phyloP scores from a whole-genome alignment of 495 filamentous ascomycete species.

The Sporormia fimetaria region DNA sequence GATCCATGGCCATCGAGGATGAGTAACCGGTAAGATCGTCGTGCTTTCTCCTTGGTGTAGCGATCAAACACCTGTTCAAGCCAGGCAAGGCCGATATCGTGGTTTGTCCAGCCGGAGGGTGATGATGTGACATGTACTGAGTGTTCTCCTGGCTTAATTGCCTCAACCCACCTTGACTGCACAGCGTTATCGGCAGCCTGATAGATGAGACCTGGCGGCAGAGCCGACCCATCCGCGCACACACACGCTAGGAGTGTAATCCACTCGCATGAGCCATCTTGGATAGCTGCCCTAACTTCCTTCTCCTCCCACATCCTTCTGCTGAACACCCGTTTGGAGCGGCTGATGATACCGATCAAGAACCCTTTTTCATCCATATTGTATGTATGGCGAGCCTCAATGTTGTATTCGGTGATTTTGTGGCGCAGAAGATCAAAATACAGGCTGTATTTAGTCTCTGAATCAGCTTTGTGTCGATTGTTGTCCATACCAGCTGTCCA shows the following conservation, averaged over 20 bases:
- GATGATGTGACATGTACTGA: conserved; percentile 10
- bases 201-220: conserved; percentile 21
- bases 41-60: conserved; percentile 10
- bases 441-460: conserved; percentile 1
- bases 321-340: conserved; percentile 1
- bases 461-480: conserved; percentile 7
- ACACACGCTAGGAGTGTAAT: conserved; percentile 18
- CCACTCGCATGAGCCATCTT: conserved; percentile 15
- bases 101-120: conserved; percentile 16
- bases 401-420: conserved; percentile 20
- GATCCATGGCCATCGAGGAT: conserved; percentile 19
- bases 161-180: conserved; percentile 16
- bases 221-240: conserved; percentile 14
- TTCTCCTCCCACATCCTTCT: conserved; percentile 1
- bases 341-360: conserved; percentile 8
- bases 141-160: conserved; percentile 1
- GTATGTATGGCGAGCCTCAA: conserved; percentile 16
- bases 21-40: conserved; percentile 11
- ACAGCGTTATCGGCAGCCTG: conserved; percentile 3
- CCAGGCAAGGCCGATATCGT: conserved; percentile 17
- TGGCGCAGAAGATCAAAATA: conserved; percentile 6
- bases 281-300: conserved; percentile 3
- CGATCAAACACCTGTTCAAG: conserved; percentile 20
- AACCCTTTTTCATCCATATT: conserved; percentile 28
- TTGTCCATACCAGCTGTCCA: conserved; percentile 2